phyloP scores from a whole-genome alignment of 805 yeast genomes.

The Debaryomyces hansenii region DNA sequence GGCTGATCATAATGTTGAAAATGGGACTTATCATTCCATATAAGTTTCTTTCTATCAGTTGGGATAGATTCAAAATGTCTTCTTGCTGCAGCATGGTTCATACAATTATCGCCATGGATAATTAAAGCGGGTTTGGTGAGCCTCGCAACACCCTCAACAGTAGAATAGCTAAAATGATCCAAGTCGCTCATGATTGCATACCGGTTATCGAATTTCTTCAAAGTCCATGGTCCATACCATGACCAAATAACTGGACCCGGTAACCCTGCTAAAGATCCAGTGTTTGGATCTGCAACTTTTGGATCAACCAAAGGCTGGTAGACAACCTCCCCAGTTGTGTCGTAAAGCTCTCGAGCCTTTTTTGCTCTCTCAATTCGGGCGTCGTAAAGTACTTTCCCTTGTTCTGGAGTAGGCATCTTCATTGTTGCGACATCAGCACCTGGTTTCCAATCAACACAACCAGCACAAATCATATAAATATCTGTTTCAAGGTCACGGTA shows the following conservation, averaged over 20 bases:
- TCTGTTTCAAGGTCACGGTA: constrained; percentile 3
- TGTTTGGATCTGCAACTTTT: background rate
- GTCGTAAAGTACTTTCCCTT: background rate
- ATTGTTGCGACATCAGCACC: background rate
- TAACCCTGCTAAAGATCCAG: background rate
- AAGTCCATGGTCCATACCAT: constrained; percentile 3
- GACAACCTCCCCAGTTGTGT: constrained; percentile 1
- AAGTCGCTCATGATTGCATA: constrained; percentile 1
- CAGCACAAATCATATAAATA: constrained; percentile 1
- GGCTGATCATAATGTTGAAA: too few relatives aligned
- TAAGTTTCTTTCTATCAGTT: too few relatives aligned
- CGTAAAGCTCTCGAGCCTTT: background rate
- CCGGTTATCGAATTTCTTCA: background rate
- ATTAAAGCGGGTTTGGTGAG: background rate
- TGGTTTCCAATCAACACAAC: background rate
- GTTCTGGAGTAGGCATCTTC: background rate
- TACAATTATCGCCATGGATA: too few relatives aligned
- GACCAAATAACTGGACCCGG: constrained; percentile 3
- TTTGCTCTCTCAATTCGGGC: constrained; percentile 1
- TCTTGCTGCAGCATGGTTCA: too few relatives aligned
- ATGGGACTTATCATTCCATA: too few relatives aligned
- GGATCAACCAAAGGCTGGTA: constrained; percentile 1
- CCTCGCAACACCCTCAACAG: constrained; percentile 1
- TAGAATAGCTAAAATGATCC: constrained; percentile 1
- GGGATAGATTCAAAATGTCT: too few relatives aligned